Base-by-base conservation (phyloP, 768 basidiomycete genomes). In the Lentinula lateritia region DNA sequence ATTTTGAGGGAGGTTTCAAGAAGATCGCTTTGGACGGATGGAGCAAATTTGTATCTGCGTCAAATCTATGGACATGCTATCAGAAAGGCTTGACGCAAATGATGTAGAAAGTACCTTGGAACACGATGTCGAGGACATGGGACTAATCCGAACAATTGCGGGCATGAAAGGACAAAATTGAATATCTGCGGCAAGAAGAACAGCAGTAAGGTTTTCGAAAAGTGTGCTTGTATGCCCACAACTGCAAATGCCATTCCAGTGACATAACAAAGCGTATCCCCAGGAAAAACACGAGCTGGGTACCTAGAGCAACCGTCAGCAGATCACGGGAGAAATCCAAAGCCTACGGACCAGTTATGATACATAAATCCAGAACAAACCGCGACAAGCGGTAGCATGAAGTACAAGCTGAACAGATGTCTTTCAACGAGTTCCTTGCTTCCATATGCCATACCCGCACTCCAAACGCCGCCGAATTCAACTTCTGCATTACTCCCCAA, bases 211-310 rank as follows among this genome's bases (percentile, higher is more conserved):
- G 97, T 99, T 75, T 99, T 99, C 58, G 93, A 93, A 73, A 95
- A 98, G 73, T 99, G 97, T 0, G 91, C 94, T 69, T 97, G 93
- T 64, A 99, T 98, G 23, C 94, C 95, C 36, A 96, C 95, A 8
- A 97, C 95, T 0, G 97, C 90, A 71, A 99, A 98, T 4, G 97
- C 93, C 97, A 99, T 99, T 62, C 97, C 97, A 0, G 94, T 86
- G 43, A 98, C 87, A 76, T 99, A 99, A 73, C 97, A 99, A 35
- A 99, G 81, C 3, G 97, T 99, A 72, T 99, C 97, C 2, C 97
- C 97, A 0, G 95, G 92, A 70, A 98, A 99, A 0, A 85, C 93
- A 20, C 90, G 83, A 9, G 97, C 95, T 6, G 97, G 97, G 71
- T 96, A 98, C 95, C 96, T 98, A 12, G 57, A 39, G 45, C 63